phyloP scores from a whole-genome alignment of 2,329 filamentous ascomycete genomes.

The Aspergillus ruber region DNA sequence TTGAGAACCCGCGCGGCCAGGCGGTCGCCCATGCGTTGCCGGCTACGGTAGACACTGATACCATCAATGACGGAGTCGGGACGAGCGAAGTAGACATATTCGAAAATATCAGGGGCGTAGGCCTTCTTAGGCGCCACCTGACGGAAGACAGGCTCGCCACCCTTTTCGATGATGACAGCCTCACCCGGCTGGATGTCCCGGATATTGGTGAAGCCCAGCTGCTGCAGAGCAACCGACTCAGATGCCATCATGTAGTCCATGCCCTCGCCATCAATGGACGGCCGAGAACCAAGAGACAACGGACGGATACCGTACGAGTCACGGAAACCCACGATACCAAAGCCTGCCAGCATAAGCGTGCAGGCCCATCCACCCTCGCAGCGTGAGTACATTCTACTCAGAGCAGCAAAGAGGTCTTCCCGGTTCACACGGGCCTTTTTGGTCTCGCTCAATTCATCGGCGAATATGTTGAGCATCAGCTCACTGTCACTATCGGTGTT shows the following conservation, averaged over 20 bases:
- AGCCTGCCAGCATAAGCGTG: constrained; percentile 75
- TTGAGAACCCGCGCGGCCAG: constrained; percentile 66
- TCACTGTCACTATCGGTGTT: constrained; percentile 88
- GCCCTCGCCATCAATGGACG: constrained; percentile 58
- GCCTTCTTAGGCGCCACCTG: constrained; percentile 63
- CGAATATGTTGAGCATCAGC: constrained; percentile 82
- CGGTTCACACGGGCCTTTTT: constrained; percentile 74
- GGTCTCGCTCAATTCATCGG: constrained; percentile 71
- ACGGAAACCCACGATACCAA: constrained; percentile 72
- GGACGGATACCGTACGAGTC: constrained; percentile 79
- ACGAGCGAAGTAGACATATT: constrained; percentile 80
- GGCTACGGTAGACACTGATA: constrained; percentile 75
- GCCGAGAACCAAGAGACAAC: constrained; percentile 68
- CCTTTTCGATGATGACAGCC: constrained; percentile 79
- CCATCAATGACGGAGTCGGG: constrained; percentile 80
- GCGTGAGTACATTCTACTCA: constrained; percentile 64
- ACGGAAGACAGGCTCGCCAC: constrained; percentile 63
- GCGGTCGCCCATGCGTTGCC: constrained; percentile 79
- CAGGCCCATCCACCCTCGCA: constrained; percentile 74
- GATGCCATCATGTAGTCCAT: constrained; percentile 88
- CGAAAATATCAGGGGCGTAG: constrained; percentile 81
- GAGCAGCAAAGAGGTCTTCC: constrained; percentile 67
- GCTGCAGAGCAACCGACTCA: constrained; percentile 74
- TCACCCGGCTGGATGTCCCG: constrained; percentile 74
- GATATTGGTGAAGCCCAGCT: constrained; percentile 73